phyloP scores from a whole-genome alignment of 768 basidiomycete genomes.

The Mycena olivaceomarginata region DNA sequence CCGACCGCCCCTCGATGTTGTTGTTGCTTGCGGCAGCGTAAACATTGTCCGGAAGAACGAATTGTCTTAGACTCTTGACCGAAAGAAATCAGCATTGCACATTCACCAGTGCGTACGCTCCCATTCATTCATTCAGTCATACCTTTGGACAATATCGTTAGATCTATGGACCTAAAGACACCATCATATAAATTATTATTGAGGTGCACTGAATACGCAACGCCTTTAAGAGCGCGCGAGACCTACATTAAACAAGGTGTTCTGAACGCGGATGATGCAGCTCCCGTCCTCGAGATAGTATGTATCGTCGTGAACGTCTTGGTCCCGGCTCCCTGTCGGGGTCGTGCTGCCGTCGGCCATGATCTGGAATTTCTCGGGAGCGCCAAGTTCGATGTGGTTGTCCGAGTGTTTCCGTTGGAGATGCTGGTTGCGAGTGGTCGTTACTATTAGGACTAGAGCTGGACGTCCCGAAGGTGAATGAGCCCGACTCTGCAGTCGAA shows the following conservation, averaged over 20 bases:
- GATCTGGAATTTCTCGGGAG: conserved; percentile 38
- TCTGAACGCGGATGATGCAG: conserved; percentile 77
- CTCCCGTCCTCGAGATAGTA: conserved; percentile 85
- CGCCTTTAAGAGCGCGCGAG: not conserved
- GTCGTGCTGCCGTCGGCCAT: conserved; percentile 25
- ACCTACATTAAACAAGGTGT: conserved; percentile 82
- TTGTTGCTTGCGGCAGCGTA: conserved; percentile 73
- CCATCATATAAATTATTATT: conserved; percentile 1
- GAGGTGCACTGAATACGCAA: no score
- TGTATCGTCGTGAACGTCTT: conserved; percentile 62
- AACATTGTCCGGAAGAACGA: conserved; percentile 83
- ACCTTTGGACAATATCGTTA: conserved; percentile 73
- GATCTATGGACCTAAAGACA: conserved; percentile 72
- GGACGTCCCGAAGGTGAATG: conserved; percentile 14
- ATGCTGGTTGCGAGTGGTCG: not conserved
- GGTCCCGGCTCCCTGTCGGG: not conserved
- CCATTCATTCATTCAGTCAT: not conserved
- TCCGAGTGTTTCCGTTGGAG: conserved; percentile 46
- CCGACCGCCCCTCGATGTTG: conserved; percentile 74
- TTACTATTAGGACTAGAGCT: not conserved
- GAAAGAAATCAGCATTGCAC: not conserved
- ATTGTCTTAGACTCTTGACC: conserved; percentile 60
- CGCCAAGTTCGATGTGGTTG: conserved; percentile 43
- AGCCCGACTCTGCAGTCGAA: conserved; percentile 2
- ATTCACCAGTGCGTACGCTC: not conserved